Conservation (phyloP, 163 green algal genomes). For the Volvox carteri region DNA sequence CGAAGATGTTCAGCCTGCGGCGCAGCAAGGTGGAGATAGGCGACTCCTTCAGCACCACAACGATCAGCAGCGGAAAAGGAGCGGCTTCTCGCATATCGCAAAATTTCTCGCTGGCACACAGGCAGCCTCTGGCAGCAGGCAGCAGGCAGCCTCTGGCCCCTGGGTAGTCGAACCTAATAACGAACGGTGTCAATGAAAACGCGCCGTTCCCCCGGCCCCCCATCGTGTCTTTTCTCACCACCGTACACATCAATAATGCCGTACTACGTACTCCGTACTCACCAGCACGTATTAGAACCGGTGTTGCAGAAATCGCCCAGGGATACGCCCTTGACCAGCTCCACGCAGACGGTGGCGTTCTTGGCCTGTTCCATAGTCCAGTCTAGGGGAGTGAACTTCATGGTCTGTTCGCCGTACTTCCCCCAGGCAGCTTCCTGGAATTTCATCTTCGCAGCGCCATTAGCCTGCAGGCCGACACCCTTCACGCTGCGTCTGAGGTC, state of each 20-base stretch:
- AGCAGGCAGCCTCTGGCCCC: no score
- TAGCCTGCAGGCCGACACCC: background rate
- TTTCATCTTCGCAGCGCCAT: background rate
- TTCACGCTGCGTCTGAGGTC: background rate
- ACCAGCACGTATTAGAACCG: background rate
- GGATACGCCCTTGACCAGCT: background rate
- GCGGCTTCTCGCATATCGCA: no score
- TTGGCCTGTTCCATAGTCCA: slow-evolving; percentile 6
- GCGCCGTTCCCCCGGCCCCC: background rate
- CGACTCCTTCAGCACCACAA: no score
- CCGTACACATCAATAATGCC: background rate
- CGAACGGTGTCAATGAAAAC: background rate
- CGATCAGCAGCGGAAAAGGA: background rate
- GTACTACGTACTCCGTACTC: background rate
- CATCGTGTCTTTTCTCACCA: background rate
- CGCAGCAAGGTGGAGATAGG: background rate
- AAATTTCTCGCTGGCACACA: no score
- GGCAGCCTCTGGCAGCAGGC: no score
- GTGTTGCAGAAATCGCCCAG: background rate
- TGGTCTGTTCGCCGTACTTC: background rate
- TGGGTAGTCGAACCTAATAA: no score
- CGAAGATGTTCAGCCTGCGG: slow-evolving; percentile 10
- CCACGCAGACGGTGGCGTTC: slow-evolving; percentile 33
- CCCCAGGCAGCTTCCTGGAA: background rate
- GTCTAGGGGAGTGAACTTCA: slow-evolving; percentile 24